Evolutionary conservation across 768 basidiomycete genomes (phyloP), one percentile per base, ranked within the genome.

Genomic region (Leucosporidium scottii): DNA sequence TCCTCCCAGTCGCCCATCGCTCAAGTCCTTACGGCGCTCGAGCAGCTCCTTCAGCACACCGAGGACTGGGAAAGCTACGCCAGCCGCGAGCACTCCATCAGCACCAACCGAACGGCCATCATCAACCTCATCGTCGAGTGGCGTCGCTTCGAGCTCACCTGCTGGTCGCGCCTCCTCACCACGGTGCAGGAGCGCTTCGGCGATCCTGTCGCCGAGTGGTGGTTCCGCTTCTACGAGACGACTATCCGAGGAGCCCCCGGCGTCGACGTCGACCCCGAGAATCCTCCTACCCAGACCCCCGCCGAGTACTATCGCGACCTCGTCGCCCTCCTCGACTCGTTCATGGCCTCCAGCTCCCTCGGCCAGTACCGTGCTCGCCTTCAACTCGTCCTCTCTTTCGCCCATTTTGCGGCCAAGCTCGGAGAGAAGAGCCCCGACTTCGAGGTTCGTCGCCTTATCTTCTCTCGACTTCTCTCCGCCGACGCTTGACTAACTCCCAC

Each of bases 21-120:
- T 8, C 89, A 86, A 75, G 78, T 93, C 18, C 82, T 99, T 39
- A 83, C 90, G 0, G 85, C 86, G 8, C 76, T 97, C 53, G 96
- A 99, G 75, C 88, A 89, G 71, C 81, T 99, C 12, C 79, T 98
- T 3, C 74, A 87, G 58, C 89, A 94, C 69, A 91, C 85, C 28
- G 90, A 93, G 61, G 94, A 98, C 75, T 99, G 96, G 96, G 92
- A 99, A 76, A 86, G 86, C 73, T 98, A 89, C 75, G 88, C 94
- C n/a, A 93, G 91, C 78, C 82, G 85, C n/a, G 86, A 88, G 53
- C 97, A 92, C 75, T 86, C 86, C 51, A 82, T 99, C 71, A 85
- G 83, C 74, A 62, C 76, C 1, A 81, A 89, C 74, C 91, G 86
- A 67, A 83, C 85, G 30, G 81, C 81, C 5, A 77, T 96, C 28